These are phyloP conservation scores for Neurospora terricola DNA, from an alignment of 495 filamentous ascomycete genomes.

Conservation along the genomic window DNA sequence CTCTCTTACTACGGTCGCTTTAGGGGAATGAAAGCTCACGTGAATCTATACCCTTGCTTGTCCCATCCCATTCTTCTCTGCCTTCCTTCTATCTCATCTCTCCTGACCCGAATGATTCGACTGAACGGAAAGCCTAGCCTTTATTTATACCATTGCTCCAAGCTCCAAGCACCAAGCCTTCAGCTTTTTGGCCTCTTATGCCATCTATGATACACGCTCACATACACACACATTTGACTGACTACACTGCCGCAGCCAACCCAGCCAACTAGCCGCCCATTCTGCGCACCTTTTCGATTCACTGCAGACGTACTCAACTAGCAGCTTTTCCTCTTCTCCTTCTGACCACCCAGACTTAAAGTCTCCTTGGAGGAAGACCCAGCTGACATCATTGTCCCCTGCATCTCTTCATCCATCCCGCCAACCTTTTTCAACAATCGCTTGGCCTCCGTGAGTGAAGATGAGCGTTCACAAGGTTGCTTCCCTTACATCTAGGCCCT, in stretches of 20 bases:
- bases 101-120: background rate
- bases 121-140: background rate
- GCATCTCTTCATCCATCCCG: background rate
- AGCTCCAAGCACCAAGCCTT: background rate
- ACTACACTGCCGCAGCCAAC: background rate
- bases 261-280: background rate
- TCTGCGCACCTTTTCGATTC: background rate
- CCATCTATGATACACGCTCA: background rate
- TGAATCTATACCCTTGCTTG: background rate
- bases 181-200: background rate
- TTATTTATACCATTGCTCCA: background rate
- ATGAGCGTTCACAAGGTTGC: background rate
- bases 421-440: background rate
- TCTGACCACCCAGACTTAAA: background rate
- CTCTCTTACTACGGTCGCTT: background rate
- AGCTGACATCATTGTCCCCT: background rate
- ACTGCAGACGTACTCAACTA: background rate
- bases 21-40: background rate
- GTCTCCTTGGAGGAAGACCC: background rate
- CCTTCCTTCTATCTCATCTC: background rate
- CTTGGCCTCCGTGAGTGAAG: background rate
- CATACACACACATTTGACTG: background rate
- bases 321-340: background rate
- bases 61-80: background rate
- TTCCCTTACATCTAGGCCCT: background rate